Conservation (phyloP, 306 rosid genomes). For the Adenanthera pavonina region DNA sequence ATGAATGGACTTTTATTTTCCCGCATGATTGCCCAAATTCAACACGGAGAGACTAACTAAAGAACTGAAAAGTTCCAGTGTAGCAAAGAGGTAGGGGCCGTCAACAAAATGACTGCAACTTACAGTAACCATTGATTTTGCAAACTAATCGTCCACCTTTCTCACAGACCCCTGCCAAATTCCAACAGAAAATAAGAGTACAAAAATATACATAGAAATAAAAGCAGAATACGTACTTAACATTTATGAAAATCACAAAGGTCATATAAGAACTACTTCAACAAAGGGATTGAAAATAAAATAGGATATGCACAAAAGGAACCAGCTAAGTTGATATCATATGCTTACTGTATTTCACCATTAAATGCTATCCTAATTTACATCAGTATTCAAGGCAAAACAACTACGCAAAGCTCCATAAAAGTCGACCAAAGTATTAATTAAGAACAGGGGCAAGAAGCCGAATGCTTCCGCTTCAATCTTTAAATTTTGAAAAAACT, state of each 20-base stretch:
- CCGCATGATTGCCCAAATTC: background rate
- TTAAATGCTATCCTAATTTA: too few relatives aligned
- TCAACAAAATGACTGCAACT: constrained; percentile 15
- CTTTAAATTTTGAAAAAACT: background rate
- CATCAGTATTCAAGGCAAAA: background rate
- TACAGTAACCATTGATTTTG: constrained; percentile 8
- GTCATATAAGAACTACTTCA: background rate
- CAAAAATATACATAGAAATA: background rate
- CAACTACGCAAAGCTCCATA: background rate
- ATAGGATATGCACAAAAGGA: background rate
- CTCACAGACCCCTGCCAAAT: constrained; percentile 53
- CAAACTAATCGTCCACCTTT: constrained; percentile 5
- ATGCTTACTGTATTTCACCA: background rate
- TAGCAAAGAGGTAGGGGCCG: background rate
- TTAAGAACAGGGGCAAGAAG: background rate
- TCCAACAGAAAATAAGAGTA: constrained; percentile 31
- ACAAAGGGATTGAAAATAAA: constrained; percentile 14
- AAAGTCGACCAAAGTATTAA: background rate
- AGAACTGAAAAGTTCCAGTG: background rate
- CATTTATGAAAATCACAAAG: constrained; percentile 18
- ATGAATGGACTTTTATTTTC: background rate
- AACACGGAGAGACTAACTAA: background rate
- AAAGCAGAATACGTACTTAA: constrained; percentile 8
- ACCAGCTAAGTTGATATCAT: background rate
- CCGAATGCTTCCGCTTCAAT: constrained; percentile 1